Conservation (phyloP, 1,139 yeast genomes). For the Candida tetrigidarum region DNA sequence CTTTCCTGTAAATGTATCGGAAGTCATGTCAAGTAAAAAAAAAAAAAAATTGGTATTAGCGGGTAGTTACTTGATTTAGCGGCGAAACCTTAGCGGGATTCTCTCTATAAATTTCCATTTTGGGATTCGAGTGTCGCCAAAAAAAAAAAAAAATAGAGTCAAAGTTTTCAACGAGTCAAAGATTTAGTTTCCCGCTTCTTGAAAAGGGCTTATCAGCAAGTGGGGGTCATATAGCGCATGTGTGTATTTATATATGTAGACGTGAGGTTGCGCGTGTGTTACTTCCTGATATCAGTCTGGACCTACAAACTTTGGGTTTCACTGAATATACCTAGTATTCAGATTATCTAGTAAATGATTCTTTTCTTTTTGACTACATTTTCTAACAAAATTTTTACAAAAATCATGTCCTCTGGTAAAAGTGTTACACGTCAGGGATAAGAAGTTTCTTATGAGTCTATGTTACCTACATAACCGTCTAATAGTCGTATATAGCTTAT, state of each 20-base stretch:
- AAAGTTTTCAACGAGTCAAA: not conserved
- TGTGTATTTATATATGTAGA: too few relatives aligned
- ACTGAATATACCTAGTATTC: too few relatives aligned
- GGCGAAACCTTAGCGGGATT: not conserved
- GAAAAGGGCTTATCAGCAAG: not conserved
- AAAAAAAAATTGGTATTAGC: slow-evolving; percentile 7
- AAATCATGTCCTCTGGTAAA: too few relatives aligned
- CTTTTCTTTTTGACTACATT: not conserved
- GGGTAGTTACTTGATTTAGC: slow-evolving; percentile 1
- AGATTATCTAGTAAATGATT: too few relatives aligned
- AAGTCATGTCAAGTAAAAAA: not conserved
- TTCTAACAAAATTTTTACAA: not conserved
- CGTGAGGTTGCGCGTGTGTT: too few relatives aligned
- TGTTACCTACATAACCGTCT: too few relatives aligned
- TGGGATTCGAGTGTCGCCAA: not conserved
- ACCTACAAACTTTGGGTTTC: too few relatives aligned
- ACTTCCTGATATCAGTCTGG: too few relatives aligned
- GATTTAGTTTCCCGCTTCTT: not conserved
- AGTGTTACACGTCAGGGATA: too few relatives aligned
- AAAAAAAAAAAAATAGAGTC: not conserved
- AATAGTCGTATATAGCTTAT: too few relatives aligned
- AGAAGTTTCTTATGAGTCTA: not conserved
- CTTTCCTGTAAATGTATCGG: not conserved
- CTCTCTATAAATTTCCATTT: not conserved
- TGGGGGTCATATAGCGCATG: too few relatives aligned